phyloP scores from a whole-genome alignment of 2,329 filamentous ascomycete species.

The Pseudogymnoascus sp. region DNA sequence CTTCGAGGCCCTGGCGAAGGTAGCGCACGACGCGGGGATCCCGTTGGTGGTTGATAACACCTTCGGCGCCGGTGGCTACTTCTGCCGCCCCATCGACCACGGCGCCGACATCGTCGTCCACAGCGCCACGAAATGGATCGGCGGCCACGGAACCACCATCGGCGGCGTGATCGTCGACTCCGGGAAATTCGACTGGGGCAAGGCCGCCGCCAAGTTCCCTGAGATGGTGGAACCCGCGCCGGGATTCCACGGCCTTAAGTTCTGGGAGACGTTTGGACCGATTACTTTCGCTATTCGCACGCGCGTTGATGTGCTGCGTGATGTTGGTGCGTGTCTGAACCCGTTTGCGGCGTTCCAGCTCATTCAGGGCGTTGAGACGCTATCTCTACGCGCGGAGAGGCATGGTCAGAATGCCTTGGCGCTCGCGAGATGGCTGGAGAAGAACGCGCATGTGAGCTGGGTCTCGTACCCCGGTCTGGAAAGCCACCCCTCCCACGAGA shows the following conservation, averaged over 20 bases:
- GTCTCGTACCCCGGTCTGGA: slow-evolving; percentile 87
- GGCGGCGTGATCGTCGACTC: slow-evolving; percentile 79
- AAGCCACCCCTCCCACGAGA: slow-evolving; percentile 69
- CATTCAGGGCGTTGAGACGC: slow-evolving; percentile 79
- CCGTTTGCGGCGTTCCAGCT: slow-evolving; percentile 92
- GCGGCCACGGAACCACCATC: slow-evolving; percentile 88
- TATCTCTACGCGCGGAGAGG: slow-evolving; percentile 76
- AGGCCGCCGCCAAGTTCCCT: slow-evolving; percentile 75
- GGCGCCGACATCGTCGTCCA: slow-evolving; percentile 92
- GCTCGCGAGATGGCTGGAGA: slow-evolving; percentile 75
- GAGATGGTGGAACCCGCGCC: slow-evolving; percentile 84
- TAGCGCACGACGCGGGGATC: slow-evolving; percentile 60
- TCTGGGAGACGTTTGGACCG: slow-evolving; percentile 84
- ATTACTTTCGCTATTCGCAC: slow-evolving; percentile 77
- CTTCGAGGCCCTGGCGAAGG: slow-evolving; percentile 75
- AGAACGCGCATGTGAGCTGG: slow-evolving; percentile 79
- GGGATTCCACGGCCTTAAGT: slow-evolving; percentile 88
- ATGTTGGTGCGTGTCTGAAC: slow-evolving; percentile 74
- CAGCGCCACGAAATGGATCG: slow-evolving; percentile 95
- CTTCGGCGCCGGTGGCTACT: slow-evolving; percentile 89
- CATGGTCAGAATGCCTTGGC: slow-evolving; percentile 77
- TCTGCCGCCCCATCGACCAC: slow-evolving; percentile 76
- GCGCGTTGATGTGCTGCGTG: slow-evolving; percentile 82
- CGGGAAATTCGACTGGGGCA: slow-evolving; percentile 91
- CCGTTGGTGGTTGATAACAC: slow-evolving; percentile 76